Conservation (phyloP, 768 basidiomycete genomes). For the Pisolithus sp. region DNA sequence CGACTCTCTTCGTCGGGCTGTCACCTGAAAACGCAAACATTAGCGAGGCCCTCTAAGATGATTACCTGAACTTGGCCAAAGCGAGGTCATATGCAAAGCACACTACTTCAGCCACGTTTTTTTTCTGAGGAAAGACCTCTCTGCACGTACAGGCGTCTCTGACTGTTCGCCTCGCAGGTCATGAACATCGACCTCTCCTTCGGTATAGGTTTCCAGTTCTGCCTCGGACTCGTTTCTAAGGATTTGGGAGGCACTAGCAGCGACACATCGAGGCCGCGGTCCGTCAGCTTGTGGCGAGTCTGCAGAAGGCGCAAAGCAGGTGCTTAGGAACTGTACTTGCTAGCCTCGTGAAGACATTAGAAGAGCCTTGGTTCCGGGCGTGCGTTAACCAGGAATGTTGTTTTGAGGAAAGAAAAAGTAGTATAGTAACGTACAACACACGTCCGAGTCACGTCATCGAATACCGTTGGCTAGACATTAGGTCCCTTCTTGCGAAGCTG, state of each 20-base stretch:
- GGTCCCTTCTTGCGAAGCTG: constrained; percentile 90
- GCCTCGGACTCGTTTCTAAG: too few species aligned
- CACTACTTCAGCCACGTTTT: constrained; percentile 63
- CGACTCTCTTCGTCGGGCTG: constrained; percentile 61
- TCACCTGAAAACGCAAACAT: constrained; percentile 61
- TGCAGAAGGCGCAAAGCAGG: too few species aligned
- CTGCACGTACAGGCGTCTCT: constrained; percentile 6
- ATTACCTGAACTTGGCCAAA: constrained; percentile 73
- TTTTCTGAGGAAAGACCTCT: constrained; percentile 24
- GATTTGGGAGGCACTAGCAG: too few species aligned
- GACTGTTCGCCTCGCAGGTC: constrained; percentile 5
- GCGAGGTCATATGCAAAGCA: constrained; percentile 89
- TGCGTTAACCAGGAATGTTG: too few species aligned
- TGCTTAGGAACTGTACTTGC: too few species aligned
- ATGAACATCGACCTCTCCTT: constrained; percentile 47
- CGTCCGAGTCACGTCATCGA: constrained; percentile 89
- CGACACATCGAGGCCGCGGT: too few species aligned
- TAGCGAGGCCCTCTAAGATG: constrained; percentile 79
- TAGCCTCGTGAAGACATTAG: too few species aligned
- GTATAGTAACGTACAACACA: constrained; percentile 77
- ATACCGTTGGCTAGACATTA: constrained; percentile 77
- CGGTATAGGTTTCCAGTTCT: too few species aligned
- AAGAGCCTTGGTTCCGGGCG: too few species aligned
- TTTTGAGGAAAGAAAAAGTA: neutral
- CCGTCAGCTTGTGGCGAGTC: too few species aligned